Conservation (phyloP, 75 land plant species). For the Selaginella moellendorffii region DNA sequence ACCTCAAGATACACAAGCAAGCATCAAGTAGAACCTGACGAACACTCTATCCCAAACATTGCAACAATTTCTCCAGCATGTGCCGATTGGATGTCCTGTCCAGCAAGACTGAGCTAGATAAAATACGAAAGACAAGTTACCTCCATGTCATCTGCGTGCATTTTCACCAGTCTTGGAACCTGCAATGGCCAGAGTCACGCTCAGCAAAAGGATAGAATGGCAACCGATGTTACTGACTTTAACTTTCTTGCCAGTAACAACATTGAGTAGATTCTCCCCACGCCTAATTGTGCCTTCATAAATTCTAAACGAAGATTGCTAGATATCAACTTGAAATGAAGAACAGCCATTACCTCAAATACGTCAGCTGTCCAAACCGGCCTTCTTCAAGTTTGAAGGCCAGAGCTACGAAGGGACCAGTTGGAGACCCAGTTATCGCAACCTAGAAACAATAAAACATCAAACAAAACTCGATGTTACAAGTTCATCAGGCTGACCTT, state of each 20-base stretch:
- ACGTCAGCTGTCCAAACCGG: slow-evolving; percentile 94
- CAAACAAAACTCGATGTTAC: neutral
- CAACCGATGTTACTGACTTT: slow-evolving; percentile 35
- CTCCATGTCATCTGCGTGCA: slow-evolving; percentile 99
- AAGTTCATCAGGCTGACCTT: slow-evolving; percentile 38
- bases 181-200: slow-evolving; percentile 9
- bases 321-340: neutral
- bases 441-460: slow-evolving; percentile 30
- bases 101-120: neutral
- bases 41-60: slow-evolving; percentile 97
- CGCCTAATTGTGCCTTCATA: slow-evolving; percentile 86
- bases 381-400: slow-evolving; percentile 99
- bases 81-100: slow-evolving; percentile 92
- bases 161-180: slow-evolving; percentile 91
- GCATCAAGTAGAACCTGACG: no score
- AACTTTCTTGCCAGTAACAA: slow-evolving; percentile 80
- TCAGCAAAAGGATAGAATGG: neutral
- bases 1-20: neutral
- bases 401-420: slow-evolving; percentile 80
- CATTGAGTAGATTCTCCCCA: slow-evolving; percentile 78
- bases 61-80: slow-evolving; percentile 99
- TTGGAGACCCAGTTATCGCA: slow-evolving; percentile 57
- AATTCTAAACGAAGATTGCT: slow-evolving; percentile 36
- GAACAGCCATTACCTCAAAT: slow-evolving; percentile 49
- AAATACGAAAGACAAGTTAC: slow-evolving; percentile 21